Evolutionary conservation across 2,329 filamentous ascomycete species (phyloP), one percentile per base, ranked within the genome.

Genomic region (Xenoacremonium recifei): DNA sequence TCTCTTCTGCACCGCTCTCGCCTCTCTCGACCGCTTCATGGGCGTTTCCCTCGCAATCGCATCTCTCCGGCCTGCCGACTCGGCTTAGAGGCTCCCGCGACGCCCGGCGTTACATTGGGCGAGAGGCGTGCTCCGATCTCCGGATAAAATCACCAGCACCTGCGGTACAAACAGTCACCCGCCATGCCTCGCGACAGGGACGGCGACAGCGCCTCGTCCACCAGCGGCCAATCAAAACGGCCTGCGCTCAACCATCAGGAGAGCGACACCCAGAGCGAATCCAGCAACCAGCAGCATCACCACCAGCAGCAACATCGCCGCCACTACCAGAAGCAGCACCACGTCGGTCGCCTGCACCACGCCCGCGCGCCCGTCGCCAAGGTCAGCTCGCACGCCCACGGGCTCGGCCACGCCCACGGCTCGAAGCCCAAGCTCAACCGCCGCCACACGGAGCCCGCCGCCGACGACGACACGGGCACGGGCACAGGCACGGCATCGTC

Each of bases 171-270:
- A n/a, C n/a, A n/a, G n/a, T n/a, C n/a, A n/a, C n/a, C 55, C 62
- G 52, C 50, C 62, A 70, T 67, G 70, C 60, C 66, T 57, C 65
- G 63, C 56, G 71, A 73, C 59, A 68, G 63, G 61, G 71, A 77
- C 54, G 59, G 58, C 54, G 69, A 74, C 62, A 72, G 70, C 65
- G 64, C 69, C 64, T 67, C 70, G 53, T 62, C 66, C 51, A n/a
- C n/a, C n/a, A 62, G 64, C 60, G 64, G 66, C 75, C 75, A 79
- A 78, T 78, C 74, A 78, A 78, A 77, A 66, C 71, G 71, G 19
- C 68, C 73, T 57, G 51, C 65, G 40, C 61, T 64, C 58, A 58
- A 49, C 53, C 61, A 63, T 44, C 62, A 60, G 53, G 61, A 66
- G 47, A 65, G 62, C 55, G 59, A 63, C 50, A 52, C 62, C 21